These are phyloP conservation scores for Gossypium lobatum DNA, from an alignment of 441 rosid genomes.

Conservation along the genomic window DNA sequence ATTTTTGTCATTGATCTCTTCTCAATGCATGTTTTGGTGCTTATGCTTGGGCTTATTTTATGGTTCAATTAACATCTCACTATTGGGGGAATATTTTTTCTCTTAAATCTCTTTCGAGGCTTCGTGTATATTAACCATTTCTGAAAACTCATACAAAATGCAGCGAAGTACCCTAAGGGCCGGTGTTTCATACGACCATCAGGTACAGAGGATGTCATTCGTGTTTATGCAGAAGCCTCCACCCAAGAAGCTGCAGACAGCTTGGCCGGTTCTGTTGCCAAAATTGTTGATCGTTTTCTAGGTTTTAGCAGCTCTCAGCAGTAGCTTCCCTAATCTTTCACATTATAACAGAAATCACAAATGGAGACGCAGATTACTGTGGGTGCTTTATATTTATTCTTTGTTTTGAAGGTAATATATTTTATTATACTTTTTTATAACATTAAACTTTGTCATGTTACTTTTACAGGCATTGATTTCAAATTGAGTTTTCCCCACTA, in stretches of 20 bases:
- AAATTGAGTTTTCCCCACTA: background rate
- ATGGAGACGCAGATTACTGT: background rate
- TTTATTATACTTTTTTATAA: no score
- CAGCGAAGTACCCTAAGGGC: conserved; percentile 55
- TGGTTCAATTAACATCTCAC: background rate
- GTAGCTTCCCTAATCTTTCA: background rate
- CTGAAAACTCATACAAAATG: conserved; percentile 1
- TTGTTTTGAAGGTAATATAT: background rate
- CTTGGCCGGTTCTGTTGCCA: conserved; percentile 59
- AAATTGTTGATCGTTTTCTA: conserved; percentile 51
- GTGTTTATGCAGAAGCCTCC: conserved; percentile 88
- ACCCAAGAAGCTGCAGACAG: conserved; percentile 72
- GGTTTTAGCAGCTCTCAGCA: conserved; percentile 36
- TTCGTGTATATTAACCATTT: background rate
- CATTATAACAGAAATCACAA: background rate
- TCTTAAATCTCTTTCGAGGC: background rate
- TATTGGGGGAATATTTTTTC: background rate
- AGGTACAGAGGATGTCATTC: conserved; percentile 88
- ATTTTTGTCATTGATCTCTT: background rate
- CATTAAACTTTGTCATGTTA: background rate
- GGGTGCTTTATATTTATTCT: background rate
- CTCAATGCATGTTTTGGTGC: background rate
- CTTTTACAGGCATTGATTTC: background rate
- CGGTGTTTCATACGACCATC: conserved; percentile 84
- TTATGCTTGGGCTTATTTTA: background rate